Evolutionary conservation across 1,284 basidiomycete genomes (phyloP).

Genomic region (Cutaneotrichosporon sp.): DNA sequence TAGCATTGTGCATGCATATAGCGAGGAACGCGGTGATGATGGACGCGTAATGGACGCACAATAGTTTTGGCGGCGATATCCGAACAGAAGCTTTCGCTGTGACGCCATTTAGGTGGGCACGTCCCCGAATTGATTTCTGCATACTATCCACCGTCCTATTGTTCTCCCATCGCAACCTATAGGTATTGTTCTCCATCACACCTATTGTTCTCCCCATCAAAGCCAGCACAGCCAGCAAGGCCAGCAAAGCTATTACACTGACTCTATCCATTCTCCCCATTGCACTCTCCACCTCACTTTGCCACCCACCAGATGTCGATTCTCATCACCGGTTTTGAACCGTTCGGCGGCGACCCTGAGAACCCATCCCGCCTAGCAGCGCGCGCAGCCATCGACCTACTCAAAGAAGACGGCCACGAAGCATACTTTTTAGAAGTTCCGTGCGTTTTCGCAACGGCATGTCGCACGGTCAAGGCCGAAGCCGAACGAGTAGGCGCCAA

Average conservation of each 20-base stretch:
- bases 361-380: conserved; percentile 14
- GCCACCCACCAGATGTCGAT: conserved; percentile 2
- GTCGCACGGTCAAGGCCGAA: conserved; percentile 5
- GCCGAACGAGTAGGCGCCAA: conserved; percentile 2
- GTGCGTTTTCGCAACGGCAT: conserved; percentile 11
- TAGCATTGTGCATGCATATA: conserved; percentile 4
- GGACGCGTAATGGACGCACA: background rate
- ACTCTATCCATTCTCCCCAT: too few species aligned
- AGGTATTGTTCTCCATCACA: too few species aligned
- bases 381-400: conserved; percentile 3
- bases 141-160: too few species aligned
- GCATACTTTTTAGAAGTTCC: conserved; percentile 18
- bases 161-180: too few species aligned
- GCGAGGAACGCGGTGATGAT: background rate
- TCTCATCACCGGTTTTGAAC: conserved; percentile 19
- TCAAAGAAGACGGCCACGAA: conserved; percentile 1
- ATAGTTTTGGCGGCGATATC: background rate
- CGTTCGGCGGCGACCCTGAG: conserved; percentile 13
- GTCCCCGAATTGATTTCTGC: too few species aligned
- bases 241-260: too few species aligned
- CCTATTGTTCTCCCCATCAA: too few species aligned
- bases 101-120: too few species aligned
- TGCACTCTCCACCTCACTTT: background rate
- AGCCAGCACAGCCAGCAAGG: too few species aligned
- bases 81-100: too few species aligned